Evolutionary conservation across 2,329 filamentous ascomycete genomes (phyloP), one percentile per base, ranked within the genome.

Genomic region (Pseudogymnoascus sp.): DNA sequence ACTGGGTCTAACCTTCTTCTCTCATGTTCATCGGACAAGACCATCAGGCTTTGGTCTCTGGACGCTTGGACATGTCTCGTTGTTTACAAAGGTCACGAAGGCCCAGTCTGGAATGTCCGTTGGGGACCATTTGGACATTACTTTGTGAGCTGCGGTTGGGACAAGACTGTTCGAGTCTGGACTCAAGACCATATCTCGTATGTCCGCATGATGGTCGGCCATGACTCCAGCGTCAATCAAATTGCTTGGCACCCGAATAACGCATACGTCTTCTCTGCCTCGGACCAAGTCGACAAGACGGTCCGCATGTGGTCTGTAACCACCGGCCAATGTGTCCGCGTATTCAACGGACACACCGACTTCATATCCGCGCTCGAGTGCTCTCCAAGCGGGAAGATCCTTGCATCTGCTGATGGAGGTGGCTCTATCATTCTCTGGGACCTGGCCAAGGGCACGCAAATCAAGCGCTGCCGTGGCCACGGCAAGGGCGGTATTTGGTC

Each of bases 271-370:
- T 97, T 99, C 75, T 97, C 94, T 0, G 92, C 90, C 3, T 95
- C 91, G 11, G 90, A 90, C 67, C 92, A 87, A 71, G 84, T 81
- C 5, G 85, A 99, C 75, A 93, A 93, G 74, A 94, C 92, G 0
- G 90, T 97, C 35, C 88, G 94, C 30, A 97, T 99, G 93, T 99
- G 94, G 94, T 88, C 92, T 8, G 84, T 97, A n/a, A 83, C 86
- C 9, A 93, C 89, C 7, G 94, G 94, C 28, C 87, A 88, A 65
- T 91, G 92, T 36, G 90, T 97, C 4, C 89, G 94, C 25, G 85
- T 97, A 70, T 96, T 97, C 72, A 92, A 90, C 0, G 94, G 94
- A 1, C 94, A 99, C 72, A 89, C 86, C 0, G 91, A 94, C 59
- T 91, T 91, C 70, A 87, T 97, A 72, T 95, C 89, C 12, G 84